Base-by-base conservation (phyloP, 1,284 basidiomycete species). In the Ceratobasidium sp. region DNA sequence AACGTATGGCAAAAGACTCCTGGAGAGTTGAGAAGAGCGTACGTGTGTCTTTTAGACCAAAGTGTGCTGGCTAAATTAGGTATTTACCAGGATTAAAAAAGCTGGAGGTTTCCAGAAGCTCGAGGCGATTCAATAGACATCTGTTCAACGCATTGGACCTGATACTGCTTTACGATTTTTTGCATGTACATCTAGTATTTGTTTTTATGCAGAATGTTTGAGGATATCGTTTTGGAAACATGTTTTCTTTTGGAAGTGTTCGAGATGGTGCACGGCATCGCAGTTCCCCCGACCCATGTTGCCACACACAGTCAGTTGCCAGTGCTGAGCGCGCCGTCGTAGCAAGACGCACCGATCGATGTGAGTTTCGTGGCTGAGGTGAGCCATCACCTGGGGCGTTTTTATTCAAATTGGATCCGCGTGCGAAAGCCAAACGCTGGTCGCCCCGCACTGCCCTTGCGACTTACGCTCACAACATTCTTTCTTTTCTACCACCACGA, bases 1-100 rank as follows among this genome's bases (percentile, higher is more conserved):
- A 98, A 99, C 79, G 82, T 87, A 26, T 90, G 90, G 81, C 97
- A 98, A 82, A 89, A 91, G 79, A 98, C 96, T 3, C 85, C 84
- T 43, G 96, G 94, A 18, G 89, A 96, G 82, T 82, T 99, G 78
- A 85, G 80, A 77, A 78, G 84, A 73, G 76, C 77, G 78, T 78
- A 73, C 50, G 78, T 77, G 18, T 62, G 53, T 16, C 45, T 6
- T 14, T 48, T 55, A 30, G 16, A 5, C 14, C 26, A n/a, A 23
- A 36, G 6, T 46, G n/a, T 5, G 21, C 23, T 48, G 26, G 36
- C n/a, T 36, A 28, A 36, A 1, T 26, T 58, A 3, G 30, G 6
- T 43, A n/a, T 58, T 32, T 18, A n/a, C 18, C 52, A 75, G 74
- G 45, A 72, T 75, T 32, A 70, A 61, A 34, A 75, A 74, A 57